A percentile compares a stretch with the other conserved stretches of the same genome.
phyloP scores from a whole-genome alignment of 23 red algal genomes.

The Gracilariopsis chorda region DNA sequence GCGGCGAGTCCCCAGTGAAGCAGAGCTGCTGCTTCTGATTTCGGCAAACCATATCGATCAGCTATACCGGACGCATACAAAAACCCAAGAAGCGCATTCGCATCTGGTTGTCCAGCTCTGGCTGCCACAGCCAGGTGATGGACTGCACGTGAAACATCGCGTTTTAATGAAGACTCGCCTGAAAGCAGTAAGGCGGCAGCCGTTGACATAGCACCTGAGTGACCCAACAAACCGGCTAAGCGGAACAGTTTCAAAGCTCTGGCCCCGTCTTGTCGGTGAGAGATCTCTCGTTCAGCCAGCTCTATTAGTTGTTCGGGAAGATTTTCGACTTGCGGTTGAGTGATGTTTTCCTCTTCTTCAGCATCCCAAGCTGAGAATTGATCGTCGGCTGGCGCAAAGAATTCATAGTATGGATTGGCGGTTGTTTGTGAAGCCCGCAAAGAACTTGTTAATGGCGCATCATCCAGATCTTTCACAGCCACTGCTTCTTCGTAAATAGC shows the following conservation, averaged over 20 bases:
- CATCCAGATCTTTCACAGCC: no score
- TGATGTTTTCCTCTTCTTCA: background rate
- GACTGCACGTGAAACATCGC: conserved; percentile 22
- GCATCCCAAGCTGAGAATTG: background rate
- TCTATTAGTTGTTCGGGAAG: background rate
- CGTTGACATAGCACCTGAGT: conserved; percentile 44
- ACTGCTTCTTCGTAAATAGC: no score
- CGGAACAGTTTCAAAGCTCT: conserved; percentile 26
- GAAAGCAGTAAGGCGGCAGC: conserved; percentile 13
- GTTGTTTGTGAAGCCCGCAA: no score
- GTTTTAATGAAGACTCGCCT: conserved; percentile 8
- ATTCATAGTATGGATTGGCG: no score
- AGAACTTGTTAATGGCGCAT: no score
- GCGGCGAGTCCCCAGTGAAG: conserved; percentile 64
- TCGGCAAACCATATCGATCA: conserved; percentile 19
- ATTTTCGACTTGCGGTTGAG: no score
- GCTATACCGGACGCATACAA: conserved; percentile 71
- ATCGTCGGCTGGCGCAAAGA: background rate
- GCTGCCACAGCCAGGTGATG: conserved; percentile 10
- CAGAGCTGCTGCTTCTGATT: conserved; percentile 23
- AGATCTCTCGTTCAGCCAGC: background rate
- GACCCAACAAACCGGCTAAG: conserved; percentile 50
- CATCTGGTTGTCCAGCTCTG: conserved; percentile 65
- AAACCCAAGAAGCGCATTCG: conserved; percentile 66
- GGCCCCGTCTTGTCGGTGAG: background rate